Percentiles rank a stretch among this genome's conserved stretches.
Evolutionary conservation across 345 rosid species (phyloP).

Genomic region (Psidium guajava): DNA sequence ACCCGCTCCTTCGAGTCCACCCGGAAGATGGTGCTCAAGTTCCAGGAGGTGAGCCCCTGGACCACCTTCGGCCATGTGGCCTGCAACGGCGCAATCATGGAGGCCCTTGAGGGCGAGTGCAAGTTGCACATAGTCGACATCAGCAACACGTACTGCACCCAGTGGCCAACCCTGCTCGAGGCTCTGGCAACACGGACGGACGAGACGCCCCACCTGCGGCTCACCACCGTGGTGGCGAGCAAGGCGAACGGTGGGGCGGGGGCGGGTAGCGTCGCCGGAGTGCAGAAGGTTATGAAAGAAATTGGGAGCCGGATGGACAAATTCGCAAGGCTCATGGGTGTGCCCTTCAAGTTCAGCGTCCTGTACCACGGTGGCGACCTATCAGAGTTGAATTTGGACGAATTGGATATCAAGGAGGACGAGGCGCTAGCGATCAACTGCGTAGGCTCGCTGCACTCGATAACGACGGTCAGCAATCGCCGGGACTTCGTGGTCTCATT

Average conservation of each 20-base stretch:
- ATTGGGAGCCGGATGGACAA: conserved; percentile 84
- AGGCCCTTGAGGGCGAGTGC: conserved; percentile 74
- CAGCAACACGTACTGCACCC: conserved; percentile 89
- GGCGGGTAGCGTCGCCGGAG: conserved; percentile 21
- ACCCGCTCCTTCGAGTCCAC: conserved; percentile 79
- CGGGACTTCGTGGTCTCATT: conserved; percentile 56
- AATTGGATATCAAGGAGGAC: conserved; percentile 42
- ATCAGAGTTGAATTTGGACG: conserved; percentile 44
- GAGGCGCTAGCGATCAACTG: conserved; percentile 83
- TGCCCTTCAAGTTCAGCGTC: conserved; percentile 81
- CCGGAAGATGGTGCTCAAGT: conserved; percentile 63
- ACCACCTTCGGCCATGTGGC: conserved; percentile 96
- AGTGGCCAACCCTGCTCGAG: conserved; percentile 97
- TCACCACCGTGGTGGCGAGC: conserved; percentile 50
- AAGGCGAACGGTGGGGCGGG: conserved; percentile 15
- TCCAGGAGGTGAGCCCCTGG: conserved; percentile 98
- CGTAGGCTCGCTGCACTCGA: conserved; percentile 52
- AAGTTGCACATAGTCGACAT: conserved; percentile 80
- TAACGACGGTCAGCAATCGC: conserved; percentile 31
- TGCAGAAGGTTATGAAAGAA: conserved; percentile 79
- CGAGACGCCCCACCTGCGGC: conserved; percentile 83
- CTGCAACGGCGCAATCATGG: conserved; percentile 84
- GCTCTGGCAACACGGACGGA: conserved; percentile 91
- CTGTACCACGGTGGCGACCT: conserved; percentile 70
- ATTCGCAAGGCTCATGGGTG: conserved; percentile 96